Evolutionary conservation across 768 basidiomycete species (phyloP).

Genomic region (Epithele typhae): DNA sequence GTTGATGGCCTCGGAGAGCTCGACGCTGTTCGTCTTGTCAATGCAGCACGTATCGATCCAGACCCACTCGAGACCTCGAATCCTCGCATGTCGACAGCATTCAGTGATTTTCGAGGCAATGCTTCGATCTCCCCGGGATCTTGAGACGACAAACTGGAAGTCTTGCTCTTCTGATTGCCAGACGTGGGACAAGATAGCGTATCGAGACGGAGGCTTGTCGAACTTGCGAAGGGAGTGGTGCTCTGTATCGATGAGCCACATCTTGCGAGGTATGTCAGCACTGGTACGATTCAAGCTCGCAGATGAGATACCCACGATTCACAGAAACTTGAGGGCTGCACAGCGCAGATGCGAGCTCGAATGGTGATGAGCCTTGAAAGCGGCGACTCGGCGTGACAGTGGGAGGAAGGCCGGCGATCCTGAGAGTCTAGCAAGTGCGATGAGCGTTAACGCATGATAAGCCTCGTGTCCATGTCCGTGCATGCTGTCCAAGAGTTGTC

Average conservation of each 20-base stretch:
- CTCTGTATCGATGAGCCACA: not conserved
- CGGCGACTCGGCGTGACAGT: too few species aligned
- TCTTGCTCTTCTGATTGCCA: slow-evolving; percentile 6
- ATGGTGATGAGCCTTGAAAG: too few species aligned
- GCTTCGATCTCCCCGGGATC: not conserved
- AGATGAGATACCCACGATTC: too few species aligned
- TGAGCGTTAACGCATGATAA: too few species aligned
- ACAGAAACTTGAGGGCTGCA: too few species aligned
- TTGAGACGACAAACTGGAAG: not conserved
- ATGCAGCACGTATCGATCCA: slow-evolving; percentile 11
- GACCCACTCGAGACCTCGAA: not conserved
- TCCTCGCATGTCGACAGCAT: slow-evolving; percentile 4
- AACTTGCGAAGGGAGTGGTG: not conserved
- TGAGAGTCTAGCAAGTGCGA: too few species aligned
- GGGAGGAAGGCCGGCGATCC: too few species aligned
- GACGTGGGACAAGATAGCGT: slow-evolving; percentile 14
- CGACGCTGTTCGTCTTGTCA: slow-evolving; percentile 9
- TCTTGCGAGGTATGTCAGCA: too few species aligned
- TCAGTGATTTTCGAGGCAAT: slow-evolving; percentile 6
- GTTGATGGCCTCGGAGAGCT: slow-evolving; percentile 10
- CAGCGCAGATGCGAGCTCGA: too few species aligned
- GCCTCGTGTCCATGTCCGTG: too few species aligned
- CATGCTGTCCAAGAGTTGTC: too few species aligned
- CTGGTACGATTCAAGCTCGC: too few species aligned
- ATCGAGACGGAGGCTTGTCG: not conserved